Evolutionary conservation across 108 stramenopile genomes (phyloP).

Genomic region (Discostella pseudostelligera): DNA sequence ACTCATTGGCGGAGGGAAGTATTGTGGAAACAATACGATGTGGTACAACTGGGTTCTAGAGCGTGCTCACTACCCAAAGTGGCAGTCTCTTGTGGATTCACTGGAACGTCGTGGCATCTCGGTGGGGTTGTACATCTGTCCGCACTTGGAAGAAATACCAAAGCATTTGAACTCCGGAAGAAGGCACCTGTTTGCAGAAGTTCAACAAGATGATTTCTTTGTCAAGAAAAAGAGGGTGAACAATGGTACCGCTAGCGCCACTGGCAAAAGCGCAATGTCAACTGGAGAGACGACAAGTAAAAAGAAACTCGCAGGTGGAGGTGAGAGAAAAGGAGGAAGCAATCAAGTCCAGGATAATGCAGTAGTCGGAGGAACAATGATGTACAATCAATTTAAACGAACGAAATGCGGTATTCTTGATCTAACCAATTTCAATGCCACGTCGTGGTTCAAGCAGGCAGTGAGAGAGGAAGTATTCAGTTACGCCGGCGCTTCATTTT

Average conservation of each 20-base stretch:
- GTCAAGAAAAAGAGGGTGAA: conserved; percentile 10
- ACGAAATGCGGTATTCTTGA: conserved; percentile 36
- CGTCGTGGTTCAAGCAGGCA: conserved; percentile 39
- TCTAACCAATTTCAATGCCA: conserved; percentile 36
- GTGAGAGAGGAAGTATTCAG: conserved; percentile 33
- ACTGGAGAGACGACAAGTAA: not conserved
- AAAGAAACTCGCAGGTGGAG: not conserved
- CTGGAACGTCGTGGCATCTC: conserved; percentile 32
- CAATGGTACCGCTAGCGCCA: not conserved
- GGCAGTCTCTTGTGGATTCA: conserved; percentile 32
- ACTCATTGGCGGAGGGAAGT: not conserved
- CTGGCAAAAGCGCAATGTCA: not conserved
- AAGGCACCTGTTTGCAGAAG: conserved; percentile 47
- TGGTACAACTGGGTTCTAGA: conserved; percentile 58
- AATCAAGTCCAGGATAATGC: not conserved
- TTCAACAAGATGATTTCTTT: conserved; percentile 22
- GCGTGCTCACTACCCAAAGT: conserved; percentile 42
- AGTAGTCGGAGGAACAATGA: not conserved
- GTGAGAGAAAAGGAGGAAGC: not conserved
- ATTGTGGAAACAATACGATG: conserved; percentile 20
- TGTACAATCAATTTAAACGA: not conserved
- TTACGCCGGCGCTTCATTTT: conserved; percentile 42
- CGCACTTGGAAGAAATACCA: conserved; percentile 50
- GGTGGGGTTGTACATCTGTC: conserved; percentile 50
- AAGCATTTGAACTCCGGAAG: conserved; percentile 38